These are phyloP conservation scores for Leavenworthia alabamica DNA, from an alignment of 345 rosid genomes.

Conservation along the genomic window DNA sequence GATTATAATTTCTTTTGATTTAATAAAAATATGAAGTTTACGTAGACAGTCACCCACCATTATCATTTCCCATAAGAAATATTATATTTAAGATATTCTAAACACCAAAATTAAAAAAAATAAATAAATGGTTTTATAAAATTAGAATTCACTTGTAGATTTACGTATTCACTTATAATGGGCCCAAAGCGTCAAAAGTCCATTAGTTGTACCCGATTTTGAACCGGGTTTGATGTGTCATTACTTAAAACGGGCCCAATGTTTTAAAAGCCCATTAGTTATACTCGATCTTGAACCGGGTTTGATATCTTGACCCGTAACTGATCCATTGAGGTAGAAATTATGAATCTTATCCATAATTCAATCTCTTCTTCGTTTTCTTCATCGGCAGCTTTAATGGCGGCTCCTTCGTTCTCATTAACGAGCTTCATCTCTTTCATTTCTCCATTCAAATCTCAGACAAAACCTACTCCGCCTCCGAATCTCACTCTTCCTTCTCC, in stretches of 20 bases:
- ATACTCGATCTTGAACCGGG: not conserved
- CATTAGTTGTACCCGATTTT: not conserved
- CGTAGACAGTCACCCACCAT: slow-evolving; percentile 28
- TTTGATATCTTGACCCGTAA: not conserved
- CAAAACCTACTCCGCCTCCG: slow-evolving; percentile 30
- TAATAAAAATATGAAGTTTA: slow-evolving; percentile 22
- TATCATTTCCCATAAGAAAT: slow-evolving; percentile 6
- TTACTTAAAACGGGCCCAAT: slow-evolving; percentile 4
- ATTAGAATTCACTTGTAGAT: too few species aligned
- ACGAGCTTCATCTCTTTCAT: slow-evolving; percentile 60
- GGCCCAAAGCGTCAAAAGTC: not conserved
- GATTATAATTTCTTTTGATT: slow-evolving; percentile 8
- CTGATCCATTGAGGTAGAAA: slow-evolving; percentile 11
- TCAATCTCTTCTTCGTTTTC: slow-evolving; percentile 20
- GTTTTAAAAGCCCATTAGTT: not conserved
- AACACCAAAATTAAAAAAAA: not conserved
- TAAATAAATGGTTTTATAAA: too few species aligned
- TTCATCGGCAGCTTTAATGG: slow-evolving; percentile 38
- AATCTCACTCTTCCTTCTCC: slow-evolving; percentile 24
- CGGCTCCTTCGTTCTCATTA: slow-evolving; percentile 52
- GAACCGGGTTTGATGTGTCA: not conserved
- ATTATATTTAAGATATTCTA: slow-evolving; percentile 11
- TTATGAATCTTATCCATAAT: slow-evolving; percentile 31
- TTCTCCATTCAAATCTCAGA: slow-evolving; percentile 43
- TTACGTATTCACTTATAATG: not conserved